Evolutionary conservation across 2,329 filamentous ascomycete genomes (phyloP), one percentile per base, ranked within the genome.

Genomic region (Paramyrothecium sp.): DNA sequence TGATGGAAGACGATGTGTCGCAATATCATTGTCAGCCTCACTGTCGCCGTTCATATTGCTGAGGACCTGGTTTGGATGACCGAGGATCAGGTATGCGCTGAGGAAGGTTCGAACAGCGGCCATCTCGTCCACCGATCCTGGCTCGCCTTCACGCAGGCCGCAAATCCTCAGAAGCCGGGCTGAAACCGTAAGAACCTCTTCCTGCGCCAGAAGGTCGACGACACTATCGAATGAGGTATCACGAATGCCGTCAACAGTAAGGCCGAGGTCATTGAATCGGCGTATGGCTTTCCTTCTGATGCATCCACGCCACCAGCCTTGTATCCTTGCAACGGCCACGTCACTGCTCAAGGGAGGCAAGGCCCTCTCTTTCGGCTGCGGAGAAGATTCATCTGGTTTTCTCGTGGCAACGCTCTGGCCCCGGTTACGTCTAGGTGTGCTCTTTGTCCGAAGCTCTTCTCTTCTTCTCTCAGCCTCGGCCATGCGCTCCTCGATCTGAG

Each of bases 401-500:
- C 79, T 80, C n/a, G 74, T 57, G 56, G 71, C 74, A 48, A 78
- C 68, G 64, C 84, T 87, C 62, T 81, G 78, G 57, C 80, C 82
- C 56, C 83, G 79, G 53, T 75, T 77, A 60, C 82, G 80, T 69
- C 78, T 80, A 65, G 75, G 75, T 63, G 78, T 74, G 71, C 78
- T 80, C 70, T 81, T 78, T 69, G 78, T 82, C 64, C 84, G 76
- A 60, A 89, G 72, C 75, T 89, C 83, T 68, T 88, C 83, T 58
- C 90, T 81, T 65, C 91, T 82, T 69, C 79, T 84, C 71, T 93
- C 89, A 0, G 89, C 91, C 67, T 93, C 90, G 33, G 89, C 89
- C 65, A 91, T 82, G 61, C 89, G 86, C 75, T 92, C 90, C 69
- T 93, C 89, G 81, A 93, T 92, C 70, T 92, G 89, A 53, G 84